Percentiles rank a stretch among this genome's conserved stretches.
Evolutionary conservation across 2,329 filamentous ascomycete genomes (phyloP).

Genomic region (Cladosporium sp.): DNA sequence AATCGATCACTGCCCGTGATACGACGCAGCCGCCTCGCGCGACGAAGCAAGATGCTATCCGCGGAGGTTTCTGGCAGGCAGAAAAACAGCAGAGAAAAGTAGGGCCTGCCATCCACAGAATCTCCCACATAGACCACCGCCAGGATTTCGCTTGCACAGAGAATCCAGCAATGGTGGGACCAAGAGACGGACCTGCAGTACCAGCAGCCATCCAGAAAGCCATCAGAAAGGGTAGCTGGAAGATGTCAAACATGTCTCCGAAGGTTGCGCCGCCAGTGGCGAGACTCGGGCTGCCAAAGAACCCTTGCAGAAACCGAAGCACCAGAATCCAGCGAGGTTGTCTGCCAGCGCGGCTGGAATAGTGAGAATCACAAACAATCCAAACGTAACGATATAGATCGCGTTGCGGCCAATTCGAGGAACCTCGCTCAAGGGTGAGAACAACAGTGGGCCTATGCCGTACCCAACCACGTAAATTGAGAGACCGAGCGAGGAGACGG

Average conservation of each 20-base stretch:
- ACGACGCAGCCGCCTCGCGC: too few relatives aligned
- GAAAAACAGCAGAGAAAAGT: conserved; percentile 54
- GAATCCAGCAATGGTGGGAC: conserved; percentile 59
- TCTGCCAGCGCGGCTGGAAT: conserved; percentile 38
- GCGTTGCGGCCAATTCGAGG: conserved; percentile 14
- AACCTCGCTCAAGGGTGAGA: conserved; percentile 15
- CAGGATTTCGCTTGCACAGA: conserved; percentile 54
- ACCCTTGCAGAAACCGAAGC: conserved; percentile 59
- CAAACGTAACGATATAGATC: conserved; percentile 13
- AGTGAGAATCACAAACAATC: conserved; percentile 13
- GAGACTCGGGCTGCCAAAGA: conserved; percentile 63
- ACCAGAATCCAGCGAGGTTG: conserved; percentile 61
- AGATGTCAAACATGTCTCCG: conserved; percentile 48
- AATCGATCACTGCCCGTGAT: too few relatives aligned
- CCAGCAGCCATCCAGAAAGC: conserved; percentile 43
- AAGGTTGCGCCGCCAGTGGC: conserved; percentile 55
- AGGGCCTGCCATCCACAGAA: conserved; percentile 62
- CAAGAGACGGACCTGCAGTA: conserved; percentile 50
- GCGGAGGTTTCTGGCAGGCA: conserved; percentile 59
- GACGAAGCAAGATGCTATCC: too few relatives aligned
- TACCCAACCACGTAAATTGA: background rate
- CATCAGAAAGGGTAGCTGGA: conserved; percentile 43
- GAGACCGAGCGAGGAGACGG: too few relatives aligned
- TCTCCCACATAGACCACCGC: conserved; percentile 62
- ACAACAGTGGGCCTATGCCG: conserved; percentile 16